Percentiles rank a stretch among this genome's conserved stretches.
These are phyloP conservation scores for Amanita jacksonii DNA, from an alignment of 768 basidiomycete species.

Conservation along the genomic window DNA sequence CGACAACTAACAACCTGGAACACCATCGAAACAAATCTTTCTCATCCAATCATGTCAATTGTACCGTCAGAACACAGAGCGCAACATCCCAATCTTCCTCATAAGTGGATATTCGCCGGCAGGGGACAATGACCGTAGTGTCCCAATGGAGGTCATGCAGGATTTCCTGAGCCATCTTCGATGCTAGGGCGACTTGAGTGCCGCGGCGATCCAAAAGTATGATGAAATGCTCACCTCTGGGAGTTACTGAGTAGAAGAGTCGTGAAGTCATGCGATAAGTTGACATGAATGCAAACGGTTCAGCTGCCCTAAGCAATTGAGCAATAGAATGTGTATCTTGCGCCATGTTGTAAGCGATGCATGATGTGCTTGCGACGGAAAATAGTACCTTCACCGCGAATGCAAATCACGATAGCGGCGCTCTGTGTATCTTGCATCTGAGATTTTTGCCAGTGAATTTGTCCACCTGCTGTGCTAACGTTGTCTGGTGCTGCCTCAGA, in stretches of 20 bases:
- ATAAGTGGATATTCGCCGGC: constrained; percentile 35
- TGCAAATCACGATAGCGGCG: constrained; percentile 35
- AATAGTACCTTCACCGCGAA: constrained; percentile 28
- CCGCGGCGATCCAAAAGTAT: neutral
- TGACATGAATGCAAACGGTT: neutral
- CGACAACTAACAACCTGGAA: too few species aligned
- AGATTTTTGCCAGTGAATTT: constrained; percentile 40
- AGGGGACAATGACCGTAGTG: constrained; percentile 43
- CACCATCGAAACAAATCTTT: too few species aligned
- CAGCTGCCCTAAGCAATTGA: neutral
- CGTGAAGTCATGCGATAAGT: neutral
- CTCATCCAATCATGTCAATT: too few species aligned
- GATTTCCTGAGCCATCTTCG: neutral
- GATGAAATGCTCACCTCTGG: neutral
- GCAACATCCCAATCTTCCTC: constrained; percentile 47
- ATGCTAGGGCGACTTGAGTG: neutral
- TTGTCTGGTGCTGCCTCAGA: too few species aligned
- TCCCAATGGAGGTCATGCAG: constrained; percentile 12
- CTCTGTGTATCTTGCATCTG: constrained; percentile 29
- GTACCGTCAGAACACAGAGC: constrained; percentile 32
- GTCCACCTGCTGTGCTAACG: neutral
- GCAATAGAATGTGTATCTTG: neutral
- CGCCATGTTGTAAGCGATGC: neutral
- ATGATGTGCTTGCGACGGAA: too few species aligned
- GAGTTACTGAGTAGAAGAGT: neutral